Conservation (phyloP, 2,329 filamentous ascomycete species). For the Cladophialophora immunda region DNA sequence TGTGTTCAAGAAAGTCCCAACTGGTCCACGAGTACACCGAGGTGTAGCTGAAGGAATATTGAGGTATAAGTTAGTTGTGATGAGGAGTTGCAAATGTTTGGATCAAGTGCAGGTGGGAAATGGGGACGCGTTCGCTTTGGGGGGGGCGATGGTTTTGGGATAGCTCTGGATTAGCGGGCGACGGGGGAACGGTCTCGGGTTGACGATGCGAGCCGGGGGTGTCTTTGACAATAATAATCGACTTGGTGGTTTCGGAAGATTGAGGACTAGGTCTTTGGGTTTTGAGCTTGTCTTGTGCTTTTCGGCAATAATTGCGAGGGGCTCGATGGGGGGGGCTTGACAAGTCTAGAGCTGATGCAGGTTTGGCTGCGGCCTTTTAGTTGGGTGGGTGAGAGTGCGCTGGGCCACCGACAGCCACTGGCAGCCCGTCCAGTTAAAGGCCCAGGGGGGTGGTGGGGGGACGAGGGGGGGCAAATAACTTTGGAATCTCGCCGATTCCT, state of each 20-base stretch:
- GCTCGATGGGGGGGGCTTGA: constrained; percentile 12
- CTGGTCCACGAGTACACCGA: neutral
- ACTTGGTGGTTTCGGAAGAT: constrained; percentile 4
- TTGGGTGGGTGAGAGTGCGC: neutral
- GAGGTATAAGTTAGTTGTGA: constrained; percentile 12
- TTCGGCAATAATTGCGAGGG: constrained; percentile 13
- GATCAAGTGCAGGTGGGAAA: constrained; percentile 21
- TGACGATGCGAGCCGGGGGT: constrained; percentile 33
- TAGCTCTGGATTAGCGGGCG: constrained; percentile 32
- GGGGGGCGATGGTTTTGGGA: constrained; percentile 10
- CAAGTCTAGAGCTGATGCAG: constrained; percentile 9
- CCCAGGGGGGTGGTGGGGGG: constrained; percentile 6
- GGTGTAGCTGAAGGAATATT: neutral
- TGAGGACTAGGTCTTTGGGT: constrained; percentile 7
- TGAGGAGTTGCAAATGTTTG: constrained; percentile 12
- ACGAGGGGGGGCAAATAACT: constrained; percentile 8
- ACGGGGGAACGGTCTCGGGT: constrained; percentile 26
- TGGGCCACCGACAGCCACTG: neutral
- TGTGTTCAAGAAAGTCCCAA: neutral
- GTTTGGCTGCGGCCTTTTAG: constrained; percentile 9
- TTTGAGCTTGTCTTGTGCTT: neutral
- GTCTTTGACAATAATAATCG: constrained; percentile 3
- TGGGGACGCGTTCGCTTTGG: constrained; percentile 33
- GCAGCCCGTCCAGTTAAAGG: neutral
- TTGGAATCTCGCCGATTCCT: constrained; percentile 12